A percentile compares a stretch with the other conserved stretches of the same genome.
Evolutionary conservation across 257 asterid genomes (phyloP).

Genomic region (Solanum peruvianum): DNA sequence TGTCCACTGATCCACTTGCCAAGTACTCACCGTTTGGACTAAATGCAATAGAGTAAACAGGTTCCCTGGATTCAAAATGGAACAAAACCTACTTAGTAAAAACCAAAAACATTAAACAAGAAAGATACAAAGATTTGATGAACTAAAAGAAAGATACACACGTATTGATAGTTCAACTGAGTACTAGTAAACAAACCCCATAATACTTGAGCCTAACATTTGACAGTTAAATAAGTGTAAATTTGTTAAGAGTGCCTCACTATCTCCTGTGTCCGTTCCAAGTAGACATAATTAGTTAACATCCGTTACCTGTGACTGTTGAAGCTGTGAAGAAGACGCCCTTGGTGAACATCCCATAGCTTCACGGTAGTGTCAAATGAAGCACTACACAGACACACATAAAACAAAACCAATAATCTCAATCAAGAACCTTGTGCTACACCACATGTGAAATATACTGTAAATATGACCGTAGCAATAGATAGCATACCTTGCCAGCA

Average conservation of each 20-base stretch:
- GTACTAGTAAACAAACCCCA: background rate
- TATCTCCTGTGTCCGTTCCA: background rate
- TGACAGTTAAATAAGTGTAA: background rate
- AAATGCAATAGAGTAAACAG: constrained; percentile 82
- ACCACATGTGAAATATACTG: background rate
- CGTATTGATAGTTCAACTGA: background rate
- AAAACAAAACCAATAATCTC: background rate
- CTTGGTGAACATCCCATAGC: constrained; percentile 71
- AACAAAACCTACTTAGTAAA: background rate
- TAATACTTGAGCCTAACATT: background rate
- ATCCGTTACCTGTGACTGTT: constrained; percentile 64
- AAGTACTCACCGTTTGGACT: constrained; percentile 86
- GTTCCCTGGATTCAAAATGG: constrained; percentile 49
- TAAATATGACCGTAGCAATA: background rate
- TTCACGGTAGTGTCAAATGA: constrained; percentile 90
- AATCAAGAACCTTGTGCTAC: background rate
- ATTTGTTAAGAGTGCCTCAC: background rate
- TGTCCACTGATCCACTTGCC: constrained; percentile 93
- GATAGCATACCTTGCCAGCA: constrained; percentile 64
- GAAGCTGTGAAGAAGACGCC: constrained; percentile 66
- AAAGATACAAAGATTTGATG: background rate
- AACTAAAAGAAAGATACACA: background rate
- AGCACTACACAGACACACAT: constrained; percentile 38
- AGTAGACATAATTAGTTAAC: background rate
- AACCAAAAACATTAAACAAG: background rate